Evolutionary conservation across 1,139 yeast genomes (phyloP).

Genomic region (Candida labiduridarum): DNA sequence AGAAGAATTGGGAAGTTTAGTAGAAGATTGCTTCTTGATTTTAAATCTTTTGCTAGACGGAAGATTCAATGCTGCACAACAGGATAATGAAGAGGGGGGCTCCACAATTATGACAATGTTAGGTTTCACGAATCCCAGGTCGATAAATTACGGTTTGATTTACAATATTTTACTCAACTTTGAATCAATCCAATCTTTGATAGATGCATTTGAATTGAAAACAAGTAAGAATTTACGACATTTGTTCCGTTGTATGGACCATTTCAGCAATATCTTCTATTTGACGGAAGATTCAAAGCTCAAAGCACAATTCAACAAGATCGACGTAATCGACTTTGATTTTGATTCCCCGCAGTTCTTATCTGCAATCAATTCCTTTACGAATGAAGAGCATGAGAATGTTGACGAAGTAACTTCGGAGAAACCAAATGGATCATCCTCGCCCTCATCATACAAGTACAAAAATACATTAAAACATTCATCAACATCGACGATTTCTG

Average conservation of each 20-base stretch:
- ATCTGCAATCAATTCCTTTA: slow-evolving; percentile 9
- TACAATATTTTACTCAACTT: slow-evolving; percentile 36
- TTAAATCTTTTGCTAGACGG: slow-evolving; percentile 22
- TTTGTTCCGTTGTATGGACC: slow-evolving; percentile 23
- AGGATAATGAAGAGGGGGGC: slow-evolving; percentile 15
- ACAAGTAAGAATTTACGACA: slow-evolving; percentile 15
- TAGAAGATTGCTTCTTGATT: slow-evolving; percentile 31
- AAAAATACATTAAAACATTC: slow-evolving; percentile 19
- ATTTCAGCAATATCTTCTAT: slow-evolving; percentile 21
- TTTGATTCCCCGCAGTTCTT: slow-evolving; percentile 34
- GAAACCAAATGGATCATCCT: background rate
- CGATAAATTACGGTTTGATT: slow-evolving; percentile 29
- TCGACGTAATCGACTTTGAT: slow-evolving; percentile 28
- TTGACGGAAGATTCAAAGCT: slow-evolving; percentile 24
- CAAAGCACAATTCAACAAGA: slow-evolving; percentile 13
- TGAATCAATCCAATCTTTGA: slow-evolving; percentile 25
- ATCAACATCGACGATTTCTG: slow-evolving; percentile 13
- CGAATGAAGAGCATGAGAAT: background rate
- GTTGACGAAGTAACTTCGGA: background rate
- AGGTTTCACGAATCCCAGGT: slow-evolving; percentile 17
- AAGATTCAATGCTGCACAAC: slow-evolving; percentile 19
- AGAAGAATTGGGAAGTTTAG: slow-evolving; percentile 20
- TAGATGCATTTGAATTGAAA: slow-evolving; percentile 16
- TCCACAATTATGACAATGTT: slow-evolving; percentile 7
- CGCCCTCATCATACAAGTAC: slow-evolving; percentile 13